These are phyloP conservation scores for Guadua angustifolia DNA, from an alignment of 176 grass and related monocot genomes.

Conservation along the genomic window DNA sequence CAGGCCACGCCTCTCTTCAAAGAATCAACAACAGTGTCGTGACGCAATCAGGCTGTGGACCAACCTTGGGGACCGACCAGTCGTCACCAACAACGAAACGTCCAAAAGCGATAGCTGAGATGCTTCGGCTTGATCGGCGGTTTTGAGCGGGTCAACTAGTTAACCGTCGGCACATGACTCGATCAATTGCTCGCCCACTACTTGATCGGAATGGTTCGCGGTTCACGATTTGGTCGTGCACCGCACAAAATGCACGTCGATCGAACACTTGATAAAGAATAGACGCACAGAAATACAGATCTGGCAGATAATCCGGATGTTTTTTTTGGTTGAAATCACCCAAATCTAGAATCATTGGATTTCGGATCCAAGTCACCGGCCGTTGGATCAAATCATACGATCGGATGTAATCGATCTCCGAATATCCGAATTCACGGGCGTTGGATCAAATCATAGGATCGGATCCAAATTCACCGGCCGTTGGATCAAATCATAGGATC, in stretches of 20 bases:
- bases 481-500: too few relatives aligned
- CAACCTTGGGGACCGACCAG: not conserved
- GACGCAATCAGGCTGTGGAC: not conserved
- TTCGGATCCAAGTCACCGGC: too few relatives aligned
- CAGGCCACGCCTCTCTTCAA: not conserved
- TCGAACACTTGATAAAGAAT: constrained; percentile 12
- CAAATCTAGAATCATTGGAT: too few relatives aligned
- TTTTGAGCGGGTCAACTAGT: constrained; percentile 4
- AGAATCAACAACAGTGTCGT: not conserved
- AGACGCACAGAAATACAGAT: not conserved
- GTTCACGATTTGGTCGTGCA: not conserved
- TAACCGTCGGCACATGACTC: not conserved
- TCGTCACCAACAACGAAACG: not conserved
- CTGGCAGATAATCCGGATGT: too few relatives aligned
- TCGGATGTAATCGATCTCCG: too few relatives aligned
- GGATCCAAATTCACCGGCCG: too few relatives aligned
- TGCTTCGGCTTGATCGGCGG: not conserved
- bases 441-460: too few relatives aligned
- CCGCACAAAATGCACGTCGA: constrained; percentile 24
- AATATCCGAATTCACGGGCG: too few relatives aligned
- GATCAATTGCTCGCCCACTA: not conserved
- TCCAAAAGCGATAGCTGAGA: not conserved
- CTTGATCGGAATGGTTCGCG: not conserved
- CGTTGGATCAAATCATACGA: too few relatives aligned
- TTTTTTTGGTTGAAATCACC: too few relatives aligned